Evolutionary conservation across 1,284 basidiomycete species (phyloP), one percentile per base, ranked within the genome.

Genomic region (Wolfiporia cocos): DNA sequence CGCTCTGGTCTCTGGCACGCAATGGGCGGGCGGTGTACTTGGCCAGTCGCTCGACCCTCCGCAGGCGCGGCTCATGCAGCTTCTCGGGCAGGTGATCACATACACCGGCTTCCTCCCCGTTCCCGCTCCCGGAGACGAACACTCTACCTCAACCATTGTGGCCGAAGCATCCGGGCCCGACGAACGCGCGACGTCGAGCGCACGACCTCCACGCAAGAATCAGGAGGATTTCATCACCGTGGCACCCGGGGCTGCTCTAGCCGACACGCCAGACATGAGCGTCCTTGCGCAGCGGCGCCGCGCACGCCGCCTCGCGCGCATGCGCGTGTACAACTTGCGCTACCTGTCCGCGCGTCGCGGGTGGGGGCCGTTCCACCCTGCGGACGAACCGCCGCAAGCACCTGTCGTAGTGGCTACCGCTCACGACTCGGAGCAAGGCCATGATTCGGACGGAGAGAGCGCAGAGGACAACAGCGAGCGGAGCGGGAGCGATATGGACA

Each of bases 351-450:
- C 57, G 3, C 58, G 67, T 34, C 62, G 73, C 15, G 53, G 61
- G 15, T 75, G 69, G 68, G 73, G 73, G 1, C 73, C 73, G 1
- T 75, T 61, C 50, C 57, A 67, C 2, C 56, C 56, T 3, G 55
- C 62, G 5, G 37, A 34, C 30, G 40, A 39, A 12, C 39, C 32
- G 3, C 5, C 17, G 22, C 18, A 22, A 36, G 47, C 46, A 2
- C 49, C 48, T 23, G 37, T 51, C 11, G 44, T 44, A 18, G 38
- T 47, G 11, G 48, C 45, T 30, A 44, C 42, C 11, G 29, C 37
- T n/a, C 7, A 26, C 37, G 9, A 28, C 34, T 7, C 26, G 3
- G 18, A 31, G 12, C 21, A 30, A 30, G 23, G 17, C 10, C 21
- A 43, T 12, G 21, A 24, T n/a, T n/a, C n/a, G n/a, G 38, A 41